Conservation (phyloP, 805 yeast genomes). For the Hanseniaspora clermontiae region DNA sequence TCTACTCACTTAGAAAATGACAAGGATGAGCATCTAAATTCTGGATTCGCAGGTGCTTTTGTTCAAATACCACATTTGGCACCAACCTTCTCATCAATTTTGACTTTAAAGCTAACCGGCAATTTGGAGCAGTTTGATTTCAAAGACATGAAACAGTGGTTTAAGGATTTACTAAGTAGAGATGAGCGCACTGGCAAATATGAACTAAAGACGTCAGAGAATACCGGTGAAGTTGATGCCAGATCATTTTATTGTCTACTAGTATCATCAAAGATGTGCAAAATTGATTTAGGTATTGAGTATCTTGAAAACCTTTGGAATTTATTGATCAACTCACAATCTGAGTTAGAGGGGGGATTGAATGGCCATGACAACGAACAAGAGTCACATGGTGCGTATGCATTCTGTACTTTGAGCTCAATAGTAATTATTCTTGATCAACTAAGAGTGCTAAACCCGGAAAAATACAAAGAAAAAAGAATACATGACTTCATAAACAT, state of each 20-base stretch:
- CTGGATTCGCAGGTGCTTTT: slow-evolving; percentile 75
- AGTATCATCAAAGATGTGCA: slow-evolving; percentile 53
- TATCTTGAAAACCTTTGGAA: slow-evolving; percentile 37
- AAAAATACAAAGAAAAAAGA: slow-evolving; percentile 16
- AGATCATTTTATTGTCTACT: slow-evolving; percentile 81
- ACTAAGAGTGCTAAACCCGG: background rate
- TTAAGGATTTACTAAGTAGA: slow-evolving; percentile 50
- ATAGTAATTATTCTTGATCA: slow-evolving; percentile 37
- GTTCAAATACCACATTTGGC: slow-evolving; percentile 79
- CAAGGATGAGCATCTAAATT: background rate
- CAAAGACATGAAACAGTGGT: slow-evolving; percentile 45
- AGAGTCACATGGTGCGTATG: slow-evolving; percentile 97
- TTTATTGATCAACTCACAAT: slow-evolving; percentile 65
- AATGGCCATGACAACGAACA: slow-evolving; percentile 54
- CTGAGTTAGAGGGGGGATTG: slow-evolving; percentile 83
- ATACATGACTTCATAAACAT: slow-evolving; percentile 34
- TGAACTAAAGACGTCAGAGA: slow-evolving; percentile 20
- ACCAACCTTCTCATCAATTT: slow-evolving; percentile 63
- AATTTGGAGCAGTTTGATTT: slow-evolving; percentile 37
- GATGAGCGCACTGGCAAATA: slow-evolving; percentile 28
- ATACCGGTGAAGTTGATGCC: slow-evolving; percentile 67
- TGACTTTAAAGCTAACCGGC: slow-evolving; percentile 40
- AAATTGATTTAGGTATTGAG: slow-evolving; percentile 45
- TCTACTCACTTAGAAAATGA: slow-evolving; percentile 28
- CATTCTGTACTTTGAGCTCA: slow-evolving; percentile 75